phyloP scores from a whole-genome alignment of 768 basidiomycete genomes.

The Ramaria sp. region DNA sequence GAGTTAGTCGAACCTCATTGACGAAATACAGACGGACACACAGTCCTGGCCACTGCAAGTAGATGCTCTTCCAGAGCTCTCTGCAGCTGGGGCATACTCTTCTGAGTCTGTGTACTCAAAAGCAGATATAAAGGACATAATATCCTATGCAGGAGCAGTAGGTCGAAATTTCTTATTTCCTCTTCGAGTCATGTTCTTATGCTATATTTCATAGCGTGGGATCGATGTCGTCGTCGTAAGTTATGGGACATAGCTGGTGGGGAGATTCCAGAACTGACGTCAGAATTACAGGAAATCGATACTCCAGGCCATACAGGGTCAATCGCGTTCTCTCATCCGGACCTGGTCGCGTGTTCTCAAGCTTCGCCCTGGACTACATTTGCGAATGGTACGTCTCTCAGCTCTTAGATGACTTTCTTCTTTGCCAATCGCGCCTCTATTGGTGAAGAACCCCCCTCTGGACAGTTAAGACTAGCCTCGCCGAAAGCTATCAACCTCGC shows the following conservation, averaged over 20 bases:
- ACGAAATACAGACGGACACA: conserved; percentile 5
- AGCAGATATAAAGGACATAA: conserved; percentile 18
- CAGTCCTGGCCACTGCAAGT: conserved; percentile 24
- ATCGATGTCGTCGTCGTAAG: conserved; percentile 24
- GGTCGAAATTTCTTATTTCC: conserved; percentile 5
- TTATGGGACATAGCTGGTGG: background rate
- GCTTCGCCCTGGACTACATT: conserved; percentile 14
- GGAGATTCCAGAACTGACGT: background rate
- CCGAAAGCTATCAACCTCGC: conserved; percentile 15
- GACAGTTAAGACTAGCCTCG: conserved; percentile 23
- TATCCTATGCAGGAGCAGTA: conserved; percentile 22
- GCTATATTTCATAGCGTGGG: conserved; percentile 18
- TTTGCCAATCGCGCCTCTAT: too few relatives aligned
- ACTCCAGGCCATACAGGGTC: conserved; percentile 28
- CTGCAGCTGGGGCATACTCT: conserved; percentile 22
- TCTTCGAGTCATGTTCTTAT: background rate
- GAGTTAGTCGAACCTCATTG: background rate
- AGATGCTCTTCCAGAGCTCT: conserved; percentile 20
- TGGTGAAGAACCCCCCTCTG: conserved; percentile 29
- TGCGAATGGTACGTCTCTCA: conserved; percentile 11
- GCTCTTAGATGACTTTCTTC: background rate
- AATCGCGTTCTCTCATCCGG: conserved; percentile 22
- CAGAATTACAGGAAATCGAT: conserved; percentile 20
- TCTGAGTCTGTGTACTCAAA: conserved; percentile 17
- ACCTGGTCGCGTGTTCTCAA: conserved; percentile 23